Evolutionary conservation across 768 basidiomycete species (phyloP).

Genomic region (Dendrothele bispora): DNA sequence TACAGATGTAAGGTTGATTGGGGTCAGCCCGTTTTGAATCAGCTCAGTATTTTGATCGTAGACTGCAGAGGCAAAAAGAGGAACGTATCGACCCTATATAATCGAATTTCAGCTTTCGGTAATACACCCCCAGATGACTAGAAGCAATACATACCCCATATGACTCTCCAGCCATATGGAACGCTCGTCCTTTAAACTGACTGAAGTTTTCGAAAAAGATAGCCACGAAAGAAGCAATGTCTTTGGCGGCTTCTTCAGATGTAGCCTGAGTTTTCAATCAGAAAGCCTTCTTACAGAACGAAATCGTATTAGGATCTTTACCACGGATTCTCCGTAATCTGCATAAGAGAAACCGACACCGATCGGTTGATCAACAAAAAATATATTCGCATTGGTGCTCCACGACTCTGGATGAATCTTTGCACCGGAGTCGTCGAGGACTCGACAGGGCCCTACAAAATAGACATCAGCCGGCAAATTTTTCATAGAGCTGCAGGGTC

Average conservation of each 20-base stretch:
- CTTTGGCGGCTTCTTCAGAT: conserved; percentile 51
- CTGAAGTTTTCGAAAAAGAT: conserved; percentile 57
- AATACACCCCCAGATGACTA: too few relatives aligned
- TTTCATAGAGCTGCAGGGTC: conserved; percentile 18
- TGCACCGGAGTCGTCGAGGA: conserved; percentile 39
- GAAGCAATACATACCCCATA: conserved; percentile 44
- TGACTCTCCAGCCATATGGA: conserved; percentile 66
- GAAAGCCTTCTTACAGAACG: neutral
- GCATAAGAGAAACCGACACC: conserved; percentile 43
- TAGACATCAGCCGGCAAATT: conserved; percentile 37
- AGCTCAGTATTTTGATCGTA: conserved; percentile 50
- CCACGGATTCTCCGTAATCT: conserved; percentile 43
- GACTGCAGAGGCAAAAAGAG: conserved; percentile 57
- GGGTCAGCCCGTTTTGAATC: conserved; percentile 35
- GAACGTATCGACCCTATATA: conserved; percentile 45
- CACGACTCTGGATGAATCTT: conserved; percentile 45
- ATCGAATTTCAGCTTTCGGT: neutral
- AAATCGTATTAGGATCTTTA: conserved; percentile 15
- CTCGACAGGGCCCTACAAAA: conserved; percentile 50
- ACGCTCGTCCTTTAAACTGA: conserved; percentile 46
- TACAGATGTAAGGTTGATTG: conserved; percentile 52
- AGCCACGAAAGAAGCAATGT: conserved; percentile 53
- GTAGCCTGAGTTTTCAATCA: conserved; percentile 33
- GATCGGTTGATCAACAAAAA: conserved; percentile 42
- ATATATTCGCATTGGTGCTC: conserved; percentile 46